phyloP scores from a whole-genome alignment of 768 basidiomycete genomes.

The Rhodotorula taiwanensis region DNA sequence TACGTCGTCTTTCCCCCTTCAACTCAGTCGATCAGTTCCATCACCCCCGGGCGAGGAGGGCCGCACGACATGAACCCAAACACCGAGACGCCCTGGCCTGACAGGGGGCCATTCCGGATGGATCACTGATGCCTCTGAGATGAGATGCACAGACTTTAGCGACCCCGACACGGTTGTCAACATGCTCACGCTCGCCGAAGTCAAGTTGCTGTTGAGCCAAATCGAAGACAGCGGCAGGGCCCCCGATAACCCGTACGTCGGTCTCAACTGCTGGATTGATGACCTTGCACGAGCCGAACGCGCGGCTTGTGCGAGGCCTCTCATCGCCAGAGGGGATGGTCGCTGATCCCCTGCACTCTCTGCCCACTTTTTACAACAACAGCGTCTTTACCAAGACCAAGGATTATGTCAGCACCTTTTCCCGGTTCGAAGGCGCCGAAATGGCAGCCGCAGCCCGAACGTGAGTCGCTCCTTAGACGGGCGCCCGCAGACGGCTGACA shows the following conservation, averaged over 20 bases:
- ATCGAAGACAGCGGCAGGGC: slow-evolving; percentile 49
- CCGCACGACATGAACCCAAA: too few species aligned
- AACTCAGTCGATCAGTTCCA: too few species aligned
- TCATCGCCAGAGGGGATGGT: too few species aligned
- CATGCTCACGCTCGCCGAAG: slow-evolving; percentile 72
- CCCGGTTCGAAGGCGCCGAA: slow-evolving; percentile 79
- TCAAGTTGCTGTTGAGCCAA: slow-evolving; percentile 76
- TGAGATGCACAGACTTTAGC: slow-evolving; percentile 63
- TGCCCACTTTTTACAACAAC: not conserved
- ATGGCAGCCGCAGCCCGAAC: slow-evolving; percentile 76
- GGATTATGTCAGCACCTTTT: slow-evolving; percentile 84
- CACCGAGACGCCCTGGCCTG: too few species aligned
- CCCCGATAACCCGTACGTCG: slow-evolving; percentile 74
- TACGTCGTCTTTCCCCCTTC: too few species aligned
- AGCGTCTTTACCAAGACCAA: slow-evolving; percentile 90
- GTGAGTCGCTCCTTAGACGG: slow-evolving; percentile 49
- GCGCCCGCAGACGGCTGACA: not conserved
- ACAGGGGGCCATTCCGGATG: not conserved
- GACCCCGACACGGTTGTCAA: slow-evolving; percentile 63
- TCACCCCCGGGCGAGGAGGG: too few species aligned
- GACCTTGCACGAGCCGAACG: too few species aligned
- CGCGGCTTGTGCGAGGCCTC: too few species aligned
- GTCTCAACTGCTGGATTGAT: too few species aligned
- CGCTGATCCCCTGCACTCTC: not conserved
- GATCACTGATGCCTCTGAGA: not conserved